Base-by-base conservation (phyloP, 805 yeast genomes). In the Nematodospora valgi region DNA sequence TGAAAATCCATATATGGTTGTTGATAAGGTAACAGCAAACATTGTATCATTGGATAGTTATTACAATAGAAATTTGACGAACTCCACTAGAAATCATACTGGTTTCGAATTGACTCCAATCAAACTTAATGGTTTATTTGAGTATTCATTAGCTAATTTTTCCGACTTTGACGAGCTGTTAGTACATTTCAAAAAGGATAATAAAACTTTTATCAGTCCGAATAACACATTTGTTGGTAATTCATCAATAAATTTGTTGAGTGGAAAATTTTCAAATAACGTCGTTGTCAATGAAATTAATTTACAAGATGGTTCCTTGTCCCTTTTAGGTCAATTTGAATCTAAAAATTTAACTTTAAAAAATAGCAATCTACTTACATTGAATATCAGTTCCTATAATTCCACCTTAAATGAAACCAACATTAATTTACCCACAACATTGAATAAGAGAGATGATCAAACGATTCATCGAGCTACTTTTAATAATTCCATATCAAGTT, bases 81-180 rank as follows among this genome's bases (percentile, higher is more conserved):
- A 62, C 34, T 56, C 62, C 1, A 49, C 66, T 3, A 41, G 34
- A 14, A 27, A 23, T 12, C 35, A 28, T 2, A 41, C 40, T 13
- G 33, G 36, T 11, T 32, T 38, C 8, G 49, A 50, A 14, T 45
- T 49, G 26, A 43, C 46, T 3, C 41, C 52, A 23, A 47, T 78
- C 22, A 50, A 67, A 2, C 54, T 89, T 33, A 83, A 85, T 54
- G 95, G 95, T 7, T 48, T 91, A 14, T 86, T 91, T 51, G 96
- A 91, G 59, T 93, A 82, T 56, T 79, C 86, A 1, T 59, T 79
- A 23, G 58, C 74, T 2, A 88, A 88, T 54, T 86, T 84, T 54
- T 62, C 67, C 2, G 32, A 49, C 23, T 67, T 66, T 34, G 56
- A 59, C 15, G 54, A 51, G 30, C 40, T 32, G 13, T 46, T 48